Base-by-base conservation (phyloP, 2,329 filamentous ascomycete species). In the Cercospora canescens region DNA sequence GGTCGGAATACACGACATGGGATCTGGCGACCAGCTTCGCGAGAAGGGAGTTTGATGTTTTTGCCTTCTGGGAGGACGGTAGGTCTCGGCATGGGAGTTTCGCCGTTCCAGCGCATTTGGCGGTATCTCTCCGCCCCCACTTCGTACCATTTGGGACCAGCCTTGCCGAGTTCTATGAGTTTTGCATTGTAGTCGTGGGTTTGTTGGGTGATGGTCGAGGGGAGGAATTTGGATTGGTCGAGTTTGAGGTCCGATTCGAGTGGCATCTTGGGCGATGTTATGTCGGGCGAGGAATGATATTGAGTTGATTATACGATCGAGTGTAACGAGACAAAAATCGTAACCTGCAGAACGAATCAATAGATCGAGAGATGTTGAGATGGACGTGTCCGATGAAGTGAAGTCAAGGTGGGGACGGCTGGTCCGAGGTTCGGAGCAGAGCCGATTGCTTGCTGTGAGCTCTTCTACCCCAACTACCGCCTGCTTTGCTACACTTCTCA, bases 91-190 rank as follows among this genome's bases (percentile, higher is more conserved):
- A 69, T 1, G 0, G 81, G 78, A 0, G 84, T 86, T 70, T 88
- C 82, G 41, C 85, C 86, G 24, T 81, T 80, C 76, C 80, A 81
- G 14, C 82, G 78, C 81, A 87, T 84, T 69, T 84, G 78, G 4
- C 86, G 81, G 71, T 86, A 88, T 70, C 81, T 82, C 14, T 79
- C 77, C 7, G 84, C 83, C 8, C 86, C 86, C 39, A 86, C 83
- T 73, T 86, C 82, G 45, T 80, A 85, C 85, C 85, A 87, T 68
- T 80, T 78, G 3, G 83, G 83, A 0, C 78, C 80, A 18, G 75
- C 73, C 14, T 77, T 76, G 73, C 78, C 81, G 18, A 83, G 76
- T 64, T 80, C 73, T 18, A 81, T 81, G 32, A 83, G 66, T 6
- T 74, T 71, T n/a, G 80, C 74, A 66, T 86, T 86, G 70, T 83